phyloP scores from a whole-genome alignment of 306 rosid species.

The Lathyrus oleraceus region DNA sequence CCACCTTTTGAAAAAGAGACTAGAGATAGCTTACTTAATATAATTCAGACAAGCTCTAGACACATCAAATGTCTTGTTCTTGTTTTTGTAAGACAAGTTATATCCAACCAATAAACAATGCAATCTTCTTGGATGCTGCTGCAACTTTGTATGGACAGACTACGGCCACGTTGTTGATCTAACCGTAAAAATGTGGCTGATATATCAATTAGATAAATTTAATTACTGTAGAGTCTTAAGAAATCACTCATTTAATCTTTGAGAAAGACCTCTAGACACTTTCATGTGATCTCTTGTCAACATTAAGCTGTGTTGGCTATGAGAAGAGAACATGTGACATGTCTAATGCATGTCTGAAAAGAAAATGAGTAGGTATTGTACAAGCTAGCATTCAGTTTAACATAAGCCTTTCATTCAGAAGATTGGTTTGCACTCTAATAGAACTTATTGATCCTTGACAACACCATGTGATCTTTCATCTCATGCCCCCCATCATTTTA shows the following conservation, averaged over 20 bases:
- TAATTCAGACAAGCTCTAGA: slow-evolving; percentile 8
- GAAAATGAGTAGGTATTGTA: too few species aligned
- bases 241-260: too few species aligned
- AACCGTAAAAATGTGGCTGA: neutral
- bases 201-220: neutral
- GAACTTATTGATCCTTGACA: neutral
- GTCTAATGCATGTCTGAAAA: neutral
- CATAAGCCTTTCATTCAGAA: too few species aligned
- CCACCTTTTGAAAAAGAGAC: too few species aligned
- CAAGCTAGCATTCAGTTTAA: too few species aligned
- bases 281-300: neutral
- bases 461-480: slow-evolving; percentile 33
- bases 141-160: neutral
- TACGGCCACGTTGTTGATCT: neutral
- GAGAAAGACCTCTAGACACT: too few species aligned
- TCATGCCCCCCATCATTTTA: slow-evolving; percentile 8
- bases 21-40: too few species aligned
- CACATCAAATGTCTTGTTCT: slow-evolving; percentile 24
- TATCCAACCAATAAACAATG: too few species aligned
- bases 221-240: too few species aligned
- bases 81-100: neutral
- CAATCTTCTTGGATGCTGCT: slow-evolving; percentile 5
- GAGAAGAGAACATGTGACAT: too few species aligned
- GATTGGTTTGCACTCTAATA: too few species aligned
- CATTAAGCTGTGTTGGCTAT: neutral